A percentile compares a stretch with the other conserved stretches of the same genome.
phyloP scores from a whole-genome alignment of 2,329 filamentous ascomycete species.

The Nemania sp. region DNA sequence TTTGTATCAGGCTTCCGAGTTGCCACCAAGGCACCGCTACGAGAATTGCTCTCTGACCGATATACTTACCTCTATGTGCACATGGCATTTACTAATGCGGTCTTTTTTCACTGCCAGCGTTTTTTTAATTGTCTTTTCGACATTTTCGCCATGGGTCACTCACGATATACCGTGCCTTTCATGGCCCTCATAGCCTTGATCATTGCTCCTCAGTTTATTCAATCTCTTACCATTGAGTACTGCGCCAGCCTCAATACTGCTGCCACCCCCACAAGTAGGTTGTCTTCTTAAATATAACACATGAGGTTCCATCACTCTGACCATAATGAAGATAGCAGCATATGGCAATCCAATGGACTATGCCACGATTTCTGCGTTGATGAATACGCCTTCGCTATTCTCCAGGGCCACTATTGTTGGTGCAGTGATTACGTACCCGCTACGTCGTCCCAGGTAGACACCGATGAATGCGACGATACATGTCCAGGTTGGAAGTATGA shows the following conservation, averaged over 20 bases:
- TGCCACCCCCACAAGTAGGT: slow-evolving; percentile 57
- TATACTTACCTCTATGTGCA: background rate
- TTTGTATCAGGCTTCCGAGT: slow-evolving; percentile 11
- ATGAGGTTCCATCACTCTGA: slow-evolving; percentile 42
- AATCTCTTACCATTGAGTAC: slow-evolving; percentile 54
- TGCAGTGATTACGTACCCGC: slow-evolving; percentile 77
- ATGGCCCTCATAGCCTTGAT: slow-evolving; percentile 43
- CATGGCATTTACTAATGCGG: slow-evolving; percentile 20
- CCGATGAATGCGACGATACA: slow-evolving; percentile 62
- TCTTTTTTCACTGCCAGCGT: background rate
- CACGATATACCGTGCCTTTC: slow-evolving; percentile 39
- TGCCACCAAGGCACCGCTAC: background rate
- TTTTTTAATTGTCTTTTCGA: background rate
- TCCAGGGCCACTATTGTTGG: slow-evolving; percentile 76
- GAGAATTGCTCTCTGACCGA: background rate
- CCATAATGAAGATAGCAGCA: slow-evolving; percentile 60
- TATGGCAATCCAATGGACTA: slow-evolving; percentile 76
- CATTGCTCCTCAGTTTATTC: slow-evolving; percentile 41
- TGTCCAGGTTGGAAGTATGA: slow-evolving; percentile 79
- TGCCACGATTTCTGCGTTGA: slow-evolving; percentile 71
- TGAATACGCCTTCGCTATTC: slow-evolving; percentile 73
- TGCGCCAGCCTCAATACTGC: slow-evolving; percentile 63
- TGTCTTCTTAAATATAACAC: slow-evolving; percentile 30
- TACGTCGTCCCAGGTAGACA: slow-evolving; percentile 54
- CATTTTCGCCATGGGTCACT: slow-evolving; percentile 42